These are phyloP conservation scores for Takakia lepidozioides DNA, from an alignment of 225 moss, liverwort and hornwort genomes.

Conservation along the genomic window DNA sequence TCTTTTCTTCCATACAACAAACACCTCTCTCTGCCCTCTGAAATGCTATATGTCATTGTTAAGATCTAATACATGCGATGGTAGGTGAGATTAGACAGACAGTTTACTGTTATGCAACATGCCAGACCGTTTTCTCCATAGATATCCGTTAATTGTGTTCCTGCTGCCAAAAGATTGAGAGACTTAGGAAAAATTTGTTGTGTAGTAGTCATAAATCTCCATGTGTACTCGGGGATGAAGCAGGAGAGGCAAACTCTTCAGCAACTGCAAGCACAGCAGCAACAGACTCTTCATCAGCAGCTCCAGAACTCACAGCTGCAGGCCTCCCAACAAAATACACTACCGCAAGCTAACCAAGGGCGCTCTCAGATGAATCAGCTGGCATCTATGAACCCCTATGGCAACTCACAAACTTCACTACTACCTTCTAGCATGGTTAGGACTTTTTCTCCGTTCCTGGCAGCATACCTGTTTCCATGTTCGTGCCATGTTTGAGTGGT, in stretches of 20 bases:
- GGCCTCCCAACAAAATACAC: constrained; percentile 44
- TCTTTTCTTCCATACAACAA: background rate
- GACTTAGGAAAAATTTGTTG: background rate
- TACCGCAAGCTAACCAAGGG: constrained; percentile 61
- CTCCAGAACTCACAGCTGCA: constrained; percentile 68
- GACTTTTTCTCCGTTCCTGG: too few relatives aligned
- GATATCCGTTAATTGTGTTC: background rate
- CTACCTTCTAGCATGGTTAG: constrained; percentile 45
- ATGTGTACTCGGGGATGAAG: constrained; percentile 8
- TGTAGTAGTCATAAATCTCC: constrained; percentile 4
- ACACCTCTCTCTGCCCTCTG: background rate
- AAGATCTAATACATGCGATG: too few relatives aligned
- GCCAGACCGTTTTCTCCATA: too few relatives aligned
- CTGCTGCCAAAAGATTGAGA: background rate
- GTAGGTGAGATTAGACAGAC: too few relatives aligned
- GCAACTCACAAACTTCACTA: constrained; percentile 44
- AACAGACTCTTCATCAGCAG: constrained; percentile 75
- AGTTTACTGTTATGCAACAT: too few relatives aligned
- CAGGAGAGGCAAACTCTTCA: constrained; percentile 47
- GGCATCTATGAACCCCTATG: constrained; percentile 38
- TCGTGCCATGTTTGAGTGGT: too few relatives aligned
- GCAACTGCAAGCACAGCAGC: constrained; percentile 70
- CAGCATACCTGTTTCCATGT: too few relatives aligned
- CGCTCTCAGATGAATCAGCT: constrained; percentile 73
- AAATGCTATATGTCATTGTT: too few relatives aligned